A percentile compares a stretch with the other conserved stretches of the same genome.
Conservation (phyloP, 1,139 yeast species). For the Kodamaea derodonti region DNA sequence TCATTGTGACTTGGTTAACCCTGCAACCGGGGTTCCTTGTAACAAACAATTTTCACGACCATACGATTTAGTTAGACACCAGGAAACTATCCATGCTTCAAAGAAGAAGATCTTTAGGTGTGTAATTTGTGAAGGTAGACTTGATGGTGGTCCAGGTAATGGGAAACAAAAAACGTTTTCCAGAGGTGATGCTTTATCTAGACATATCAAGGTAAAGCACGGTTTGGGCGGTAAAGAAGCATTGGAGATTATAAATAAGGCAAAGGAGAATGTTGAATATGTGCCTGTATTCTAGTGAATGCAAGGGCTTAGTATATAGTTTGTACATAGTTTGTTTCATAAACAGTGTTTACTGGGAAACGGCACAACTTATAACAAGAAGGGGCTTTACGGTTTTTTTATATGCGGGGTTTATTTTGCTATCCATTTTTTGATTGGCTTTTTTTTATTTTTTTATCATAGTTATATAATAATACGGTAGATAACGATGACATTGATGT, state of each 20-base stretch:
- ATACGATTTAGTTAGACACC: constrained; percentile 47
- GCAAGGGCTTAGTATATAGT: too few relatives aligned
- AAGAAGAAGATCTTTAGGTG: constrained; percentile 48
- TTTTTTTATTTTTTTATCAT: not conserved
- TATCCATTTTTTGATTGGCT: not conserved
- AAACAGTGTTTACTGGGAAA: too few relatives aligned
- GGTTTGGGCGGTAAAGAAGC: constrained; percentile 47
- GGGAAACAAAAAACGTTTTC: constrained; percentile 54
- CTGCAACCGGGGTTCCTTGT: constrained; percentile 45
- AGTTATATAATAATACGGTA: not conserved
- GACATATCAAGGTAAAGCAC: constrained; percentile 49
- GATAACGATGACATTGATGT: not conserved
- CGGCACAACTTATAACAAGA: too few relatives aligned
- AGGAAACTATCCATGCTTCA: constrained; percentile 48
- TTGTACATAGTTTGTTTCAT: too few relatives aligned
- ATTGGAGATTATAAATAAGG: constrained; percentile 62
- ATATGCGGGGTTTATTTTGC: not conserved
- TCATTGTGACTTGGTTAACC: constrained; percentile 53
- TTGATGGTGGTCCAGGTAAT: constrained; percentile 51
- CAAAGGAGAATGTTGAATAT: constrained; percentile 73
- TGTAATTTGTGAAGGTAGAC: constrained; percentile 48
- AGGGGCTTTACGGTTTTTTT: not conserved
- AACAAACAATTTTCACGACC: constrained; percentile 47
- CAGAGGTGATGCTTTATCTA: constrained; percentile 47
- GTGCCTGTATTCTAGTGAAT: constrained; percentile 26